Percentiles rank a stretch among this genome's conserved stretches.
Conservation (phyloP, 2,329 filamentous ascomycete genomes). For the Microcyclospora pomicola region DNA sequence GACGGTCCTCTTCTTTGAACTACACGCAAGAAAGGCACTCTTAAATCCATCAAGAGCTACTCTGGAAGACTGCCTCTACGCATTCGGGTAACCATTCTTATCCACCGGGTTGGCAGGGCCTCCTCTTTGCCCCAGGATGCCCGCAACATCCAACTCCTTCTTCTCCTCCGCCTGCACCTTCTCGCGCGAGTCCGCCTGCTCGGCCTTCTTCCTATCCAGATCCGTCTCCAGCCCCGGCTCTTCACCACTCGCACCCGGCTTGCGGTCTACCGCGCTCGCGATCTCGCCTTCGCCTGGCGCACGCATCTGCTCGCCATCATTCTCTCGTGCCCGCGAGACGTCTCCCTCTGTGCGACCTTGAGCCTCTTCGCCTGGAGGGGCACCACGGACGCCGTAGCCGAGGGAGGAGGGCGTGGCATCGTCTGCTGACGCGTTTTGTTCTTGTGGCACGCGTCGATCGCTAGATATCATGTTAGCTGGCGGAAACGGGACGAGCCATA, state of each 20-base stretch:
- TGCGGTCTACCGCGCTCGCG: slow-evolving; percentile 26
- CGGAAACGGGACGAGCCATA: not conserved
- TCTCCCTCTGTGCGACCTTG: slow-evolving; percentile 27
- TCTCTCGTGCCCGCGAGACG: slow-evolving; percentile 31
- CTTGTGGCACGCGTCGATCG: slow-evolving; percentile 25
- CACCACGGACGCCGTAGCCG: slow-evolving; percentile 31
- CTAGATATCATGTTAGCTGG: slow-evolving; percentile 4
- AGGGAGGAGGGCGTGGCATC: slow-evolving; percentile 26
- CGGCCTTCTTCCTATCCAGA: slow-evolving; percentile 37
- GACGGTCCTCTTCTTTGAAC: too few species aligned
- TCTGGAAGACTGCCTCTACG: not conserved
- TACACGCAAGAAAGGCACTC: too few species aligned
- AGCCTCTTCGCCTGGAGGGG: slow-evolving; percentile 30
- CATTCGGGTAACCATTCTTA: slow-evolving; percentile 20
- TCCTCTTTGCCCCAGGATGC: slow-evolving; percentile 32
- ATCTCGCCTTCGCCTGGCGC: slow-evolving; percentile 34
- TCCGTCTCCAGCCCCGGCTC: slow-evolving; percentile 30
- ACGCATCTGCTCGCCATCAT: slow-evolving; percentile 36
- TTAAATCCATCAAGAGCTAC: too few species aligned
- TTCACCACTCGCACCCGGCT: slow-evolving; percentile 20
- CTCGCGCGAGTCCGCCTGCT: slow-evolving; percentile 31
- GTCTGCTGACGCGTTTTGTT: slow-evolving; percentile 22
- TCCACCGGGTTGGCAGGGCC: slow-evolving; percentile 29
- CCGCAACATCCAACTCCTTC: slow-evolving; percentile 26
- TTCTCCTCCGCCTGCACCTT: slow-evolving; percentile 26